Conservation (phyloP, 202 grass and related monocot genomes). For the Setaria viridis region DNA sequence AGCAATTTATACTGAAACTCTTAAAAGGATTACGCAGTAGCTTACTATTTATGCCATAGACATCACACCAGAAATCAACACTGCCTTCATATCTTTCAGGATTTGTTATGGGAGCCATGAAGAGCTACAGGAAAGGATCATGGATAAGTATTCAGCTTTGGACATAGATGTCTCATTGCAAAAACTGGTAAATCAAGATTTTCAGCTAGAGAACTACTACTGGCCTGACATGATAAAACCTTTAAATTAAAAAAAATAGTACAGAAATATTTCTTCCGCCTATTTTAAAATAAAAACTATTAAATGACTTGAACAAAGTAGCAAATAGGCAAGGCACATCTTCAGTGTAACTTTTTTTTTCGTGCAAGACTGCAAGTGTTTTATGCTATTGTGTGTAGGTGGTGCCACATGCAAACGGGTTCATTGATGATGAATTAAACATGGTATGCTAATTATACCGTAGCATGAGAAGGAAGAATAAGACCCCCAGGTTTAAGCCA, state of each 20-base stretch:
- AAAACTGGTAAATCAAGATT: conserved; percentile 35
- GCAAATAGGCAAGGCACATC: conserved; percentile 15
- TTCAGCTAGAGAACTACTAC: conserved; percentile 27
- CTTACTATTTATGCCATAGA: conserved; percentile 97
- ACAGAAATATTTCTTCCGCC: background rate
- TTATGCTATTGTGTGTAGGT: background rate
- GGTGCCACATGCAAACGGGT: background rate
- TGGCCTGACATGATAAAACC: background rate
- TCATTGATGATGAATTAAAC: background rate
- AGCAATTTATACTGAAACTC: background rate
- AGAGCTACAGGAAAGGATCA: conserved; percentile 62
- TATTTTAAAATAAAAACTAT: conserved; percentile 5
- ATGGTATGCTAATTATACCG: conserved; percentile 54
- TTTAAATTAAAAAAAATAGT: conserved; percentile 8
- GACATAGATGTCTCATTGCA: conserved; percentile 19
- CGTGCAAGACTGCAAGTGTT: background rate
- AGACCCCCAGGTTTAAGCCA: conserved; percentile 96
- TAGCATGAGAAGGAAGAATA: conserved; percentile 96
- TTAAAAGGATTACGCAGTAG: background rate
- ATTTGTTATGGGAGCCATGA: conserved; percentile 96
- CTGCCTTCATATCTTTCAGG: conserved; percentile 78
- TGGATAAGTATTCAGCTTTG: conserved; percentile 37
- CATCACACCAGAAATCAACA: conserved; percentile 89
- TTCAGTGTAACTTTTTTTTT: background rate
- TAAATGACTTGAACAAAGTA: conserved; percentile 20